Base-by-base conservation (phyloP, 805 yeast genomes). In the Starmerella stigmatis region DNA sequence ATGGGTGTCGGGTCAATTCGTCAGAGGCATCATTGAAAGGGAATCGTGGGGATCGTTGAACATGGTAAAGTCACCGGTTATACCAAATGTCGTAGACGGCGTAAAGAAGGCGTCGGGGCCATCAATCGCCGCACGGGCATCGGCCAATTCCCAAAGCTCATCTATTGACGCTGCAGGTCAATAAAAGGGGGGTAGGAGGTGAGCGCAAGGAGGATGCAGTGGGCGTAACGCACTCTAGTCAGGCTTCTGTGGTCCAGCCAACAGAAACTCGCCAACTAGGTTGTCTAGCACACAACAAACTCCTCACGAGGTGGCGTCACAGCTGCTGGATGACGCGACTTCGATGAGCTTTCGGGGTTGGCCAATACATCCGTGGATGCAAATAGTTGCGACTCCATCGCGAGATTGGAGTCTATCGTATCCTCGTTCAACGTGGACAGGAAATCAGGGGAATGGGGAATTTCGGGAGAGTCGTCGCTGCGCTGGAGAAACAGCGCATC, bases 141-240 rank as follows among this genome's bases (percentile, higher is more conserved):
- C 41, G 12, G 50, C 51, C 23, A 44, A 50, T 29, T 45, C 55
- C 32, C 52, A 43, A 48, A 55, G 53, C 49, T 54, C 60, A 51
- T 57, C 60, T 40, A 57, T 55, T 51, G 60, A 57, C 60, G 60
- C 60, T 52, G 60, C 60, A 36, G 60, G 60, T 48, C 60, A 55
- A 51, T 33, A 29, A 31, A 30, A 11, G 17, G 40, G n/a, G n/a
- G n/a, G n/a, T 41, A 26, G 50, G 52, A 47, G 54, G 50, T 46
- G 56, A 52, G 56, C 52, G 27, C 32, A 21, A 25, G 15, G 12
- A 15, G 11, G 23, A 13, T 22, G 16, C 20, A 19, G 10, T n/a
- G n/a, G n/a, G n/a, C n/a, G n/a, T n/a, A n/a, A n/a, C n/a, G n/a
- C n/a, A n/a, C n/a, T n/a, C n/a, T n/a, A n/a, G n/a, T n/a, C n/a